A percentile compares a stretch with the other conserved stretches of the same genome.
These are phyloP conservation scores for Petunia axillaris DNA, from an alignment of 257 asterid species.

Conservation along the genomic window DNA sequence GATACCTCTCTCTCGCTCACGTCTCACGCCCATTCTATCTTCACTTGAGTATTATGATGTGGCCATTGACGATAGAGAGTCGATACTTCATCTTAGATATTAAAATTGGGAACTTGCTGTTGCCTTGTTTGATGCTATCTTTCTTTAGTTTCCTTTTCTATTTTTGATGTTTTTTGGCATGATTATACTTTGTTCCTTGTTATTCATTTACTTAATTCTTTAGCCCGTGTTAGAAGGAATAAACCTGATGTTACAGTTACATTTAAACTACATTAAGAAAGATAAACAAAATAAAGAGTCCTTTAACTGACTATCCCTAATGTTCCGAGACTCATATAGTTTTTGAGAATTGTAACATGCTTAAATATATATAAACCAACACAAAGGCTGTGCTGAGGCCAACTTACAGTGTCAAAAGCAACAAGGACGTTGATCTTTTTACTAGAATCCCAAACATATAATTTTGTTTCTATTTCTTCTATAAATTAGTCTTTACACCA, in stretches of 20 bases:
- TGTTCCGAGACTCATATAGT: not conserved
- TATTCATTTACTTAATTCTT: not conserved
- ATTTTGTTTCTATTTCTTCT: too few species aligned
- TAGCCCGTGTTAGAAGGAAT: not conserved
- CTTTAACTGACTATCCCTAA: not conserved
- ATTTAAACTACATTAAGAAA: not conserved
- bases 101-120: not conserved
- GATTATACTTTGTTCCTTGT: not conserved
- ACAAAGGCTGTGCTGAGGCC: too few species aligned
- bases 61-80: not conserved
- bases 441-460: too few species aligned
- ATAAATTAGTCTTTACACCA: too few species aligned
- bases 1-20: not conserved
- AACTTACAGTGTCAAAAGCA: too few species aligned
- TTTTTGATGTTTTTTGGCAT: not conserved
- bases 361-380: too few species aligned
- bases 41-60: not conserved
- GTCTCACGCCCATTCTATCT: not conserved
- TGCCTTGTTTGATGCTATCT: slow-evolving; percentile 3
- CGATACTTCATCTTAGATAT: not conserved
- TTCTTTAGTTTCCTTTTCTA: not conserved
- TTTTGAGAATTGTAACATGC: not conserved
- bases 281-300: not conserved
- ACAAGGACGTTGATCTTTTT: too few species aligned
- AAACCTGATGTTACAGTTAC: slow-evolving; percentile 4